Evolutionary conservation across 257 asterid genomes (phyloP), one percentile per base, ranked within the genome.

Genomic region (Avicennia marina): DNA sequence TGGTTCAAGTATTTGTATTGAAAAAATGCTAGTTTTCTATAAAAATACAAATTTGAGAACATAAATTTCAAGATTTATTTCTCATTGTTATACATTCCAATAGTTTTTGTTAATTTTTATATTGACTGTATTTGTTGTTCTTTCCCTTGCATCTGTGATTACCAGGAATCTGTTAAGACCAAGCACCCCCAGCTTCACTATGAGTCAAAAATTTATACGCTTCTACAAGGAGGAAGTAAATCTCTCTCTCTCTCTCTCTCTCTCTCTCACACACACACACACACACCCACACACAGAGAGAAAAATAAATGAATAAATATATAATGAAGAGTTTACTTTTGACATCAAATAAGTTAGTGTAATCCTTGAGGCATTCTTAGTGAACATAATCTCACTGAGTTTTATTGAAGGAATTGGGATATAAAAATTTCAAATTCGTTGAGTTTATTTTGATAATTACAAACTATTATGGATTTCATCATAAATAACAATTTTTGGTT

Each of bases 171-270:
- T n/a, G 83, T 73, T 62, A 85, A 78, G 79, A 88, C 96, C 63
- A 85, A 77, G 58, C 95, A 80, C 70, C 95, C 96, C 54, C 96
- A 87, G 64, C 89, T 87, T 69, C 96, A 84, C 55, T 87, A 87
- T 32, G 96, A 87, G 82, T 87, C 96, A 67, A 88, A 88, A 77
- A 79, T 88, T 50, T 88, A 85, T 66, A 76, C 79, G 86, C 86
- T 88, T 78, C 95, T 88, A 40, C 93, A 83, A 67, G 96, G 96
- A 67, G 96, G 96, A 77, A 82, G 96, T 88, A 78, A 69, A 78
- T 48, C 1, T 32, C 78, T 65, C 72, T 44, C 50, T 27, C 75
- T 60, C 68, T 31, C 72, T 46, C 59, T 10, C 62, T 10, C 33
- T 20, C 57, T 20, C 7, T 6, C 57, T 13, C 19, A 11, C 34